phyloP scores from a whole-genome alignment of 805 yeast species.

The Ogataea thermomethanolica region DNA sequence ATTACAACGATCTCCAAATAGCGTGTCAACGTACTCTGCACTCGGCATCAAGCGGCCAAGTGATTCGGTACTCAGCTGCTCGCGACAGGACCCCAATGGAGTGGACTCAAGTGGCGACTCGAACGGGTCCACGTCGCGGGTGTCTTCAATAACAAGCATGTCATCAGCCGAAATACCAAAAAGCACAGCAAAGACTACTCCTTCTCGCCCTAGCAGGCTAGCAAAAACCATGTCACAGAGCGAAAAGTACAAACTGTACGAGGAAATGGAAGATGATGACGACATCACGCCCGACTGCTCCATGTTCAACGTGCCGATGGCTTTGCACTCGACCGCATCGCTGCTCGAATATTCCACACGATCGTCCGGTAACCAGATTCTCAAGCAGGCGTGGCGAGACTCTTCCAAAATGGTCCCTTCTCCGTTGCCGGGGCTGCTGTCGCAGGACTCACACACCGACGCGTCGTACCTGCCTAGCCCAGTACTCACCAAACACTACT shows the following conservation, averaged over 20 bases:
- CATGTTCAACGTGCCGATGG: constrained; percentile 54
- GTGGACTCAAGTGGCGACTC: constrained; percentile 11
- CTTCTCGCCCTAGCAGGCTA: constrained; percentile 4
- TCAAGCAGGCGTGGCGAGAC: constrained; percentile 26
- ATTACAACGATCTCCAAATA: constrained; percentile 18
- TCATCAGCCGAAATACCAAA: constrained; percentile 21
- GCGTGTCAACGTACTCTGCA: constrained; percentile 12
- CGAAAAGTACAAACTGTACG: constrained; percentile 30
- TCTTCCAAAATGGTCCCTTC: constrained; percentile 40
- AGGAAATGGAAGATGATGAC: constrained; percentile 33
- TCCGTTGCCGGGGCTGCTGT: constrained; percentile 44
- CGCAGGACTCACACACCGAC: constrained; percentile 2
- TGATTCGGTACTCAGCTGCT: constrained; percentile 19
- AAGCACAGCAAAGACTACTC: constrained; percentile 7
- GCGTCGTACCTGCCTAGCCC: constrained; percentile 19
- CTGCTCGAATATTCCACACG: constrained; percentile 22
- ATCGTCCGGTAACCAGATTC: constrained; percentile 19
- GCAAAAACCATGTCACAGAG: constrained; percentile 20
- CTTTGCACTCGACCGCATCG: constrained; percentile 34
- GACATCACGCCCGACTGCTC: constrained; percentile 38
- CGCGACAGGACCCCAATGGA: background rate
- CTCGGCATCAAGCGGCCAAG: constrained; percentile 31
- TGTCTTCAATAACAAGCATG: constrained; percentile 25
- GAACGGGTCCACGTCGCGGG: constrained; percentile 18
- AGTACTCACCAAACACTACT: constrained; percentile 25